A percentile compares a stretch with the other conserved stretches of the same genome.
Conservation (phyloP, 352 stramenopile species). For the Thalassiosira exigua region DNA sequence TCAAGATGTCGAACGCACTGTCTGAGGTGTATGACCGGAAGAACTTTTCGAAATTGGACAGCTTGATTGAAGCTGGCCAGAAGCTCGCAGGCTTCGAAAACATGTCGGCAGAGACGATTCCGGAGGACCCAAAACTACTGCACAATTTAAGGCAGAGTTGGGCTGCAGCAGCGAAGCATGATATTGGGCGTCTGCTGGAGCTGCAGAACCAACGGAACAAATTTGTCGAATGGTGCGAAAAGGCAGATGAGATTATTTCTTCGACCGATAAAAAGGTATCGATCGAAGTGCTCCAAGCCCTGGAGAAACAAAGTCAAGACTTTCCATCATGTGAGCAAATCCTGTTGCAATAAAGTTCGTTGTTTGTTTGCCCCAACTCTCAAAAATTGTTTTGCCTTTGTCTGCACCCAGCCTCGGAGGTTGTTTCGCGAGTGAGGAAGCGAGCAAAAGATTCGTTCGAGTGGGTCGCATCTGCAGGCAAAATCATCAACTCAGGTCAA, state of each 20-base stretch:
- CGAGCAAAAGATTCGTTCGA: constrained; percentile 47
- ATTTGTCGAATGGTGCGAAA: constrained; percentile 74
- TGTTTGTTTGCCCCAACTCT: too few species aligned
- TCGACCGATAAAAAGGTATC: constrained; percentile 68
- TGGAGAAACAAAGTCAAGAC: constrained; percentile 51
- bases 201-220: constrained; percentile 64
- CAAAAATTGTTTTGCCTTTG: too few species aligned
- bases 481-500: constrained; percentile 54
- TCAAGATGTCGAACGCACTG: constrained; percentile 66
- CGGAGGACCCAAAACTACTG: constrained; percentile 46
- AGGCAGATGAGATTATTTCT: constrained; percentile 59
- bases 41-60: constrained; percentile 73
- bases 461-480: constrained; percentile 56
- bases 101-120: constrained; percentile 35
- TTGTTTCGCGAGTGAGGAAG: constrained; percentile 67
- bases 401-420: constrained; percentile 67
- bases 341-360: too few species aligned
- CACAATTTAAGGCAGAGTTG: constrained; percentile 61
- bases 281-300: constrained; percentile 66
- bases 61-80: constrained; percentile 66
- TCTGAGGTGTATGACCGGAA: constrained; percentile 71
- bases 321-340: constrained; percentile 72
- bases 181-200: constrained; percentile 64
- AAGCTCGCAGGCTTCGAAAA: constrained; percentile 47
- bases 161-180: constrained; percentile 57